Percentiles rank a stretch among this genome's conserved stretches.
These are phyloP conservation scores for Halenospora varia DNA, from an alignment of 495 filamentous ascomycete species.

Conservation along the genomic window DNA sequence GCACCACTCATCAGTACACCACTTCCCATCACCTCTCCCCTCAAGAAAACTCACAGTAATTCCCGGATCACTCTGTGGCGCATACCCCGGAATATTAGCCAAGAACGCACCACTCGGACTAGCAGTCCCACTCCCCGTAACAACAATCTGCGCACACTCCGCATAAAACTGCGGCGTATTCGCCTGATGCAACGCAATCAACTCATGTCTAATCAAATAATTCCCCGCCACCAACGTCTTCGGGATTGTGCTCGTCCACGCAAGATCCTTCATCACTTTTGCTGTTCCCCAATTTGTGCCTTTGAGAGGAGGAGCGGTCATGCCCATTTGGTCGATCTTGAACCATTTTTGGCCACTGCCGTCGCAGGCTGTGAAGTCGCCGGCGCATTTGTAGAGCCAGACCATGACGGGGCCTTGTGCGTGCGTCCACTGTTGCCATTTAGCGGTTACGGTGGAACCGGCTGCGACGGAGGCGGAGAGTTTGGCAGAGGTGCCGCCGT, in stretches of 20 bases:
- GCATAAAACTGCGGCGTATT: slow-evolving; percentile 53
- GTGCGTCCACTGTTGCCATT: slow-evolving; percentile 56
- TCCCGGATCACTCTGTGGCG: slow-evolving; percentile 44
- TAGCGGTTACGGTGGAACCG: slow-evolving; percentile 43
- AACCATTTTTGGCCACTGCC: slow-evolving; percentile 48
- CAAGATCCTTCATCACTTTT: slow-evolving; percentile 39
- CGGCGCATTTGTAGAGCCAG: slow-evolving; percentile 50
- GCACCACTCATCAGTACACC: background rate
- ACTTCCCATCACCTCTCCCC: no score
- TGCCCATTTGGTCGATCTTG: slow-evolving; percentile 56
- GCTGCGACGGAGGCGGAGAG: slow-evolving; percentile 38
- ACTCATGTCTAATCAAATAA: slow-evolving; percentile 52
- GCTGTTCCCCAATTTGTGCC: slow-evolving; percentile 49
- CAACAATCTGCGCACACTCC: slow-evolving; percentile 43
- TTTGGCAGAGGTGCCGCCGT: slow-evolving; percentile 47
- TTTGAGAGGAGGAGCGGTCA: slow-evolving; percentile 38
- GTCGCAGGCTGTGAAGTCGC: slow-evolving; percentile 41
- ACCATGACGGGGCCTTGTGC: slow-evolving; percentile 52
- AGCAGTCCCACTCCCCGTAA: slow-evolving; percentile 44
- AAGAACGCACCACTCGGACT: slow-evolving; percentile 37
- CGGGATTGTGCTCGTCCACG: slow-evolving; percentile 51
- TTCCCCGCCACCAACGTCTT: slow-evolving; percentile 37
- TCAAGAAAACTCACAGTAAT: slow-evolving; percentile 39
- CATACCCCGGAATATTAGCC: slow-evolving; percentile 46
- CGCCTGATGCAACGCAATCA: slow-evolving; percentile 48